These are phyloP conservation scores for Populus alba DNA, from an alignment of 345 rosid species.

Conservation along the genomic window DNA sequence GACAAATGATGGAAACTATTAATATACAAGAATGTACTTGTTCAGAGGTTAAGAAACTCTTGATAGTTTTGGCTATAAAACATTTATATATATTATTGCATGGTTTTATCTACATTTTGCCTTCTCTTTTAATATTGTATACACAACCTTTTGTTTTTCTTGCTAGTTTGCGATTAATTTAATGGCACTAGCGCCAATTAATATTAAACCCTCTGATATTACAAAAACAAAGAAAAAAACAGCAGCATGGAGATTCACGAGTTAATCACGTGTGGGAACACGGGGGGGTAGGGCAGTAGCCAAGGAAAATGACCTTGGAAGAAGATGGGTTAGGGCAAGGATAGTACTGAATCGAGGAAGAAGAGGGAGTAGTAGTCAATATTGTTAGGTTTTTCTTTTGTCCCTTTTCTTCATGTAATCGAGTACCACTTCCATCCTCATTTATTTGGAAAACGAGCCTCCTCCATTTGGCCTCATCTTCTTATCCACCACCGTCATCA, in stretches of 20 bases:
- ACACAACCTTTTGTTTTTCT: no score
- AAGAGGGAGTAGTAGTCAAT: conserved; percentile 31
- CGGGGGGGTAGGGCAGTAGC: not conserved
- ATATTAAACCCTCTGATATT: no score
- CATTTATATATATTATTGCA: no score
- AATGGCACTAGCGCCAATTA: no score
- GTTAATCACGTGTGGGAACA: not conserved
- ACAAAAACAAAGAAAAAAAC: no score
- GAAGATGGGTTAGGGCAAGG: not conserved
- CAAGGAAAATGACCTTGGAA: not conserved
- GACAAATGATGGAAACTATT: no score
- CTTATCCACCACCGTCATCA: conserved; percentile 9
- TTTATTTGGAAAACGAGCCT: conserved; percentile 30
- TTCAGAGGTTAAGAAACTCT: no score
- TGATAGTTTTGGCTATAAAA: no score
- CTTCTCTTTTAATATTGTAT: no score
- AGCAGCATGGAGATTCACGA: not conserved
- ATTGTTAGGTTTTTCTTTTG: conserved; percentile 36
- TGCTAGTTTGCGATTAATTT: no score
- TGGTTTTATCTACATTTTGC: no score
- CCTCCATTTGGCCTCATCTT: conserved; percentile 33
- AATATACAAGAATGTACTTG: no score
- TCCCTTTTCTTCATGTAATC: conserved; percentile 35
- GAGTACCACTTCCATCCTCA: conserved; percentile 34
- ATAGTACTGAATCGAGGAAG: not conserved